Base-by-base conservation (phyloP, 257 asterid species). In the Gentiana straminea region DNA sequence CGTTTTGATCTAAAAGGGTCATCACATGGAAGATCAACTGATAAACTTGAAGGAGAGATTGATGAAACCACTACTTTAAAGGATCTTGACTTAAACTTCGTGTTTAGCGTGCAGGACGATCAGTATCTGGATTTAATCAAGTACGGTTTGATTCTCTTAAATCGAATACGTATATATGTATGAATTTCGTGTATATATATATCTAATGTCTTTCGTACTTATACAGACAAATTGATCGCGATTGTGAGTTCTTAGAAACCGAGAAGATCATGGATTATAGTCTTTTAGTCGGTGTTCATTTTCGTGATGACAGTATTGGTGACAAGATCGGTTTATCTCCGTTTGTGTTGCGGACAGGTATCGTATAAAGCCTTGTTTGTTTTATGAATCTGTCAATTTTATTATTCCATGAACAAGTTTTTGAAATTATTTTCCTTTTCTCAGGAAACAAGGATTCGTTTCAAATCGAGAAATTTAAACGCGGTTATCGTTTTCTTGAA, bases 181-280 rank as follows among this genome's bases (percentile, higher is more conserved):
- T 33, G 2, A 3, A 12, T 58, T 61, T 32, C 55, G 62, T 9
- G 52, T 36, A 8, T 24, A 60, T 9, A 51, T 36, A 8, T 24
- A 44, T 62, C 58, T 37, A 45, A 67, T 59, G 4, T 35, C 1
- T 32, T 41, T 3, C 52, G 6, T 41, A 0, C 65, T 34, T 54
- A 33, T 69, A 13, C 89, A 92, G 99, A 73, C 97, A 92, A 81
- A 80, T 92, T 4, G 86, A 88, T 2, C 82, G 89, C 0, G 99
- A 92, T 52, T 81, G 95, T 70, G 88, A 92, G 61, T 92, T 92
- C 69, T 60, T 92, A 66, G 97, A 88, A 74, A 75, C 86, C 1
- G 95, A 83, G 73, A 69, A 82, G 41, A 92, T 92, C 51, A 92
- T 92, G 99, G 97, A 92, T 69, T 92, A 92, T 52, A 92, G 99